Percentiles rank a stretch among this genome's conserved stretches.
Conservation (phyloP, 78 protist genomes). For the Cavenderia fasciculata region DNA sequence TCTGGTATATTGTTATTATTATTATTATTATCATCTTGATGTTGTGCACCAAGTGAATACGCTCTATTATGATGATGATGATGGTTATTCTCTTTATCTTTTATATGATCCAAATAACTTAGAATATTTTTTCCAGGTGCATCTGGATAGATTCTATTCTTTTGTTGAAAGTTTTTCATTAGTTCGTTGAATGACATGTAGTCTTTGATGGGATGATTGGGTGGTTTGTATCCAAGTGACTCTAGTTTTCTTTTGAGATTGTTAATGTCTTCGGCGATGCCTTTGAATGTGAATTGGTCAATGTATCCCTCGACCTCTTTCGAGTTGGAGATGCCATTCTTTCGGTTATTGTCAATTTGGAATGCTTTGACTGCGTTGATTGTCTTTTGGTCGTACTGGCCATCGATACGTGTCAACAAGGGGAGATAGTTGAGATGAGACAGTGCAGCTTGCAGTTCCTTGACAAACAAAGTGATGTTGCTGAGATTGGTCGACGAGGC, state of each 20-base stretch:
- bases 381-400: conserved; percentile 52
- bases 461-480: conserved; percentile 13
- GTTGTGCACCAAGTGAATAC: no score
- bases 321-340: background rate
- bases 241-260: conserved; percentile 10
- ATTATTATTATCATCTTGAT: no score
- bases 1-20: no score
- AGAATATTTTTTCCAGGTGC: conserved; percentile 71
- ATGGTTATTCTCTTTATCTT: background rate
- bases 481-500: background rate
- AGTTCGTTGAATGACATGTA: conserved; percentile 4
- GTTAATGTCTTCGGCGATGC: conserved; percentile 2
- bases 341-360: conserved; percentile 30
- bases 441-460: conserved; percentile 68
- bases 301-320: conserved; percentile 21
- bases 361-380: conserved; percentile 75
- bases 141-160: conserved; percentile 52
- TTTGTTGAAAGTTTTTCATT: conserved; percentile 47
- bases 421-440: conserved; percentile 70
- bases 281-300: conserved; percentile 29
- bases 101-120: conserved; percentile 23
- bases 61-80: no score
- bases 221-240: conserved; percentile 1
- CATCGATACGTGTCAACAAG: conserved; percentile 49
- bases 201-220: conserved; percentile 38